These are phyloP conservation scores for Fusarium sp. DNA, from an alignment of 2,329 filamentous ascomycete species.

Conservation along the genomic window DNA sequence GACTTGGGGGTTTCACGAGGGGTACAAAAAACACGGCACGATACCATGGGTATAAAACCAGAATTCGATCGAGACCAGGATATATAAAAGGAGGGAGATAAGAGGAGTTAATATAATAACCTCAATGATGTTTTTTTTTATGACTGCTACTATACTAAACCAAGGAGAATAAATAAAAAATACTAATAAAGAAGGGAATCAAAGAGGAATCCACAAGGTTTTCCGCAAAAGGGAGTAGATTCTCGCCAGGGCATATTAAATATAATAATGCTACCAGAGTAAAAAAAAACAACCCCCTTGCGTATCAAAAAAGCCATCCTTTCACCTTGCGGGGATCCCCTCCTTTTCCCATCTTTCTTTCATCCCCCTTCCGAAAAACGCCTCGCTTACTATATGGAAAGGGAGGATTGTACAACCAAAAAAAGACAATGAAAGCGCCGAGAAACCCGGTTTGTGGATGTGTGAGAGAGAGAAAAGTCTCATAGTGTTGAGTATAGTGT, in stretches of 20 bases:
- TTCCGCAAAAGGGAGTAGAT: not conserved
- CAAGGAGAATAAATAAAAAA: constrained; percentile 30
- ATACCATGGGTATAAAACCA: constrained; percentile 17
- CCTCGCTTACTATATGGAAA: constrained; percentile 49
- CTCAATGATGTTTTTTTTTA: constrained; percentile 36
- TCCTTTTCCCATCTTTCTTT: constrained; percentile 37
- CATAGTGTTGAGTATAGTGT: not conserved
- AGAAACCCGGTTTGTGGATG: constrained; percentile 16
- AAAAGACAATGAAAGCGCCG: constrained; percentile 28
- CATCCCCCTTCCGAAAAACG: constrained; percentile 44
- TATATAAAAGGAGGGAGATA: not conserved
- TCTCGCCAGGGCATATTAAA: not conserved
- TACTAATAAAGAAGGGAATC: constrained; percentile 1
- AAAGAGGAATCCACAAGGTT: constrained; percentile 22
- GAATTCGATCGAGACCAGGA: not conserved
- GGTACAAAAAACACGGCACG: not conserved
- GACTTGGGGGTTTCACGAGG: constrained; percentile 6
- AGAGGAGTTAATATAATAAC: constrained; percentile 1
- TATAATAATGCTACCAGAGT: not conserved
- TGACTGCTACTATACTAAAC: constrained; percentile 41
- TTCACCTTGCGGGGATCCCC: constrained; percentile 26
- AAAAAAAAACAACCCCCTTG: not conserved
- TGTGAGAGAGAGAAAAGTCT: constrained; percentile 2
- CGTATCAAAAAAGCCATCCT: constrained; percentile 5
- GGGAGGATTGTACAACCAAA: constrained; percentile 38